Conservation (phyloP, 1,139 yeast genomes). For the Sugiyamaella sp. region DNA sequence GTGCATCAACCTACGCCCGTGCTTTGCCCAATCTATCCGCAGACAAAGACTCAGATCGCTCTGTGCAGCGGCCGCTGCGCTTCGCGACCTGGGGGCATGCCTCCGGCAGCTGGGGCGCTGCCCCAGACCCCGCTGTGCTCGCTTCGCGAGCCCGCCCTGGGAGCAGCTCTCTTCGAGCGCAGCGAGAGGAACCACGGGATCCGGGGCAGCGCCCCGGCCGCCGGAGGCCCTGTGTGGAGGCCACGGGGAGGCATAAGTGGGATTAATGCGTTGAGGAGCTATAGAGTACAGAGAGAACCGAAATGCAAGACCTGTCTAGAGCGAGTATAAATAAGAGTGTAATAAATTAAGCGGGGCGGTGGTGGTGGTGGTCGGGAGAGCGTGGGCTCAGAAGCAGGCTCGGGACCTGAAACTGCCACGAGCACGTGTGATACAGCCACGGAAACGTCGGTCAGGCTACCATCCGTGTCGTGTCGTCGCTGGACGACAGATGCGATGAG, state of each 20-base stretch:
- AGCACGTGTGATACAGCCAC: not conserved
- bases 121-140: no score
- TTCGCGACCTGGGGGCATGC: no score
- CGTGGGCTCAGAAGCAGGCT: not conserved
- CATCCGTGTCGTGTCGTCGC: slow-evolving; percentile 10
- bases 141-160: no score
- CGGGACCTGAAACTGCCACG: not conserved
- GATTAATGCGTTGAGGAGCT: not conserved
- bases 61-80: no score
- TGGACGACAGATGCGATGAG: slow-evolving; percentile 16
- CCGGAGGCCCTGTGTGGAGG: not conserved
- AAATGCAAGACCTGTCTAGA: slow-evolving; percentile 3
- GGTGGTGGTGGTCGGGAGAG: not conserved
- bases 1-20: no score
- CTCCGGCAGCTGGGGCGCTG: no score
- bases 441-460: not conserved
- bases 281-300: not conserved
- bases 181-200: no score
- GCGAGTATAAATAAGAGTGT: slow-evolving; percentile 4
- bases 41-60: no score
- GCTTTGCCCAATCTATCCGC: no score
- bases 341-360: slow-evolving; percentile 4
- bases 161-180: no score
- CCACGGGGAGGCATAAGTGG: not conserved
- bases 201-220: not conserved